Conservation (phyloP, 1,284 basidiomycete species). For the Cryptococcus sp. region DNA sequence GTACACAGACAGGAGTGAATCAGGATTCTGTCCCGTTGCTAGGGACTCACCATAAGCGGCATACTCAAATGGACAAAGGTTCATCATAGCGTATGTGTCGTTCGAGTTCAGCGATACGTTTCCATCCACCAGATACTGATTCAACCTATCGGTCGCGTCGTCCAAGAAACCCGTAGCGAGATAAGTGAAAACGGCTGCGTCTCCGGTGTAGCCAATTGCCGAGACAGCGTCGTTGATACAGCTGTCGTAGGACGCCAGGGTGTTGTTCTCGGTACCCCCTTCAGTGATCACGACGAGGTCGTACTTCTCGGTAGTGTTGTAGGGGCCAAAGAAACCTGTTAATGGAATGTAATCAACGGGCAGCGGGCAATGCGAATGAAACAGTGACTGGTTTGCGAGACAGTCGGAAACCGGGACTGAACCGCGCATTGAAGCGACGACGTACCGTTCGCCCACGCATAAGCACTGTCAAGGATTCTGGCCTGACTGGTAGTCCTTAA, state of each 20-base stretch:
- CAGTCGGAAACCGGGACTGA: background rate
- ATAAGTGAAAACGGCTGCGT: constrained; percentile 18
- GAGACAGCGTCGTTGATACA: constrained; percentile 19
- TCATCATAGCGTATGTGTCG: constrained; percentile 38
- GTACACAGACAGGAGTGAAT: no score
- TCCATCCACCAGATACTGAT: constrained; percentile 25
- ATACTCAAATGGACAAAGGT: constrained; percentile 33
- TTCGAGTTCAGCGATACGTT: constrained; percentile 21
- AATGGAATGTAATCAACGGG: background rate
- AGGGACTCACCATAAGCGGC: constrained; percentile 6
- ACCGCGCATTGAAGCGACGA: background rate
- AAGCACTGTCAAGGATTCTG: constrained; percentile 15
- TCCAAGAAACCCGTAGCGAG: constrained; percentile 28
- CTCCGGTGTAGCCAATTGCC: constrained; percentile 12
- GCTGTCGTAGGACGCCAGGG: constrained; percentile 17
- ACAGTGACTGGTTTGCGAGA: background rate
- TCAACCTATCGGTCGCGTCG: constrained; percentile 27
- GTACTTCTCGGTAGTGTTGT: constrained; percentile 12
- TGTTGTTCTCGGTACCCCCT: constrained; percentile 21
- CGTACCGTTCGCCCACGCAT: constrained; percentile 13
- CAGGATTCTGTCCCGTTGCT: background rate
- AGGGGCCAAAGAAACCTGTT: constrained; percentile 11
- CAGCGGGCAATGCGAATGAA: background rate
- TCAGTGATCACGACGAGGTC: constrained; percentile 11
- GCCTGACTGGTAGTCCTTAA: constrained; percentile 7